Percentiles rank a stretch among this genome's conserved stretches.
Evolutionary conservation across 2,329 filamentous ascomycete species (phyloP).

Genomic region (Exophiala sp.): DNA sequence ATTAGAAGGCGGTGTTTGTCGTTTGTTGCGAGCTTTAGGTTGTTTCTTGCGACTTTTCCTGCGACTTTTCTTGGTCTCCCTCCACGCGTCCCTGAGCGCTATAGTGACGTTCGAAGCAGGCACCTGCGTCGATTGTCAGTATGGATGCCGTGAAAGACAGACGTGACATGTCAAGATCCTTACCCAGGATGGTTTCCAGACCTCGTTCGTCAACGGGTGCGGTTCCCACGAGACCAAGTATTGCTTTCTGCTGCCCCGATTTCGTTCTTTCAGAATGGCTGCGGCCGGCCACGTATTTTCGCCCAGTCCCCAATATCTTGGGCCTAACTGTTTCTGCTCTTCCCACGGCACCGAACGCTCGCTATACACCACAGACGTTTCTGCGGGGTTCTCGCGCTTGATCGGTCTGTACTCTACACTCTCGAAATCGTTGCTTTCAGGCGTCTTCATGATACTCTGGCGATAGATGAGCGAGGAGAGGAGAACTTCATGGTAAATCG

Average conservation of each 20-base stretch:
- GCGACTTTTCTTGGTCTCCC: not conserved
- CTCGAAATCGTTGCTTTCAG: slow-evolving; percentile 3
- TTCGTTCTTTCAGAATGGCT: slow-evolving; percentile 35
- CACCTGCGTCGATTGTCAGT: not conserved
- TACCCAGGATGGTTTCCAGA: slow-evolving; percentile 25
- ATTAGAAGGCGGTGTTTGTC: not conserved
- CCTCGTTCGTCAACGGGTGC: slow-evolving; percentile 23
- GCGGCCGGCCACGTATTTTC: slow-evolving; percentile 18
- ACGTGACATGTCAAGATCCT: slow-evolving; percentile 2
- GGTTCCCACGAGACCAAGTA: slow-evolving; percentile 25
- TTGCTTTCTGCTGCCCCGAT: slow-evolving; percentile 17
- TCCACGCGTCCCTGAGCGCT: not conserved
- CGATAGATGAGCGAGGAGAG: not conserved
- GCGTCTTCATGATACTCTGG: slow-evolving; percentile 24
- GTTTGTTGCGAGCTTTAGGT: not conserved
- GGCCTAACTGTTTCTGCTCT: slow-evolving; percentile 17
- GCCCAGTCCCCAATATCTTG: slow-evolving; percentile 9
- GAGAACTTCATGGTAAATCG: slow-evolving; percentile 18
- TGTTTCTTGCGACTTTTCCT: too few species aligned
- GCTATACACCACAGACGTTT: not conserved
- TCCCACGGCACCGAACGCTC: slow-evolving; percentile 8
- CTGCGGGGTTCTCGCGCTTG: slow-evolving; percentile 20
- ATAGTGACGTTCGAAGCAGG: slow-evolving; percentile 9
- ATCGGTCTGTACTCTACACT: slow-evolving; percentile 10
- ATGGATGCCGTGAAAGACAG: not conserved